These are phyloP conservation scores for Chlorella sp. DNA, from an alignment of 139 green algal genomes.

Conservation along the genomic window DNA sequence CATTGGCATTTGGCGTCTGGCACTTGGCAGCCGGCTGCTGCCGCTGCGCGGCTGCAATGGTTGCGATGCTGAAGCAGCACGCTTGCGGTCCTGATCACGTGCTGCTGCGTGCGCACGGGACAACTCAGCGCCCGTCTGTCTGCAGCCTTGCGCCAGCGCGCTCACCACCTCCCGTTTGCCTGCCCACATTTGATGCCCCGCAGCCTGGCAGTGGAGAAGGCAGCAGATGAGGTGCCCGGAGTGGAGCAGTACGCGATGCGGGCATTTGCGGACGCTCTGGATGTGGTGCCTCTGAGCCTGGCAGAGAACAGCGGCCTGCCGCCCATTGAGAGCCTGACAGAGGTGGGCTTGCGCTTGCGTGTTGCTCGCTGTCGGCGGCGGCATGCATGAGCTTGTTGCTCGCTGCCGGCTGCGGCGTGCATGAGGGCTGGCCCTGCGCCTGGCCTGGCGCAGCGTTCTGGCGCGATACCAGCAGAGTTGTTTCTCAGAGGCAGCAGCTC, in stretches of 20 bases:
- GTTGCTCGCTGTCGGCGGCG: not conserved
- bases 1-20: not conserved
- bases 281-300: conserved; percentile 91
- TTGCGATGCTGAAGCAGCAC: not conserved
- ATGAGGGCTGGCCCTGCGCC: too few species aligned
- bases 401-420: too few species aligned
- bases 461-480: too few species aligned
- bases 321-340: conserved; percentile 93
- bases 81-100: too few species aligned
- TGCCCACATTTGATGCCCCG: not conserved
- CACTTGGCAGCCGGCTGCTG: not conserved
- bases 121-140: too few species aligned
- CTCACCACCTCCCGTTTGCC: too few species aligned
- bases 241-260: conserved; percentile 98
- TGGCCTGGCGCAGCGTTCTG: too few species aligned
- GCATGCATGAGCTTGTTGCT: too few species aligned
- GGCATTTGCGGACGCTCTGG: conserved; percentile 94
- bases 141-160: too few species aligned
- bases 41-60: not conserved
- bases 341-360: conserved; percentile 63
- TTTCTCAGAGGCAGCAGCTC: too few species aligned
- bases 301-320: conserved; percentile 96
- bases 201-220: conserved; percentile 90
- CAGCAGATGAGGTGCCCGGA: conserved; percentile 75
- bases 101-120: too few species aligned